Evolutionary conservation across 805 yeast species (phyloP).

Genomic region (Jamesozyma gamospora): DNA sequence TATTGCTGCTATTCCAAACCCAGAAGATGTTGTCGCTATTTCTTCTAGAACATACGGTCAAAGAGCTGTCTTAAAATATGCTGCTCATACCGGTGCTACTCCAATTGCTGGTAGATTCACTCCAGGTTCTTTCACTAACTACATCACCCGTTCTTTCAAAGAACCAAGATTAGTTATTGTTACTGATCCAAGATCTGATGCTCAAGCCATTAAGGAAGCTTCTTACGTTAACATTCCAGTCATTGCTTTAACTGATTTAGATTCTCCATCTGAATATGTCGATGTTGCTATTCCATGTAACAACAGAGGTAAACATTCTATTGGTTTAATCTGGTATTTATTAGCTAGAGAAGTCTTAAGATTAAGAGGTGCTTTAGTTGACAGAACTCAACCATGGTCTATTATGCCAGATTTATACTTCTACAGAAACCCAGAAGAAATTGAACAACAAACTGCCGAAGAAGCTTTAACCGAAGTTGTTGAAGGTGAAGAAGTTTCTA

Average conservation of each 20-base stretch:
- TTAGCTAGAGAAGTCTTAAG: slow-evolving; percentile 98
- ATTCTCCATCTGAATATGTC: slow-evolving; percentile 97
- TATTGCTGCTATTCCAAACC: slow-evolving; percentile 98
- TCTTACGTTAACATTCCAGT: slow-evolving; percentile 99
- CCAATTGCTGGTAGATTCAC: slow-evolving; percentile 99
- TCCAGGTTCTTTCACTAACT: slow-evolving; percentile 99
- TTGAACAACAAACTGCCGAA: slow-evolving; percentile 65
- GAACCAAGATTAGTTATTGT: slow-evolving; percentile 99
- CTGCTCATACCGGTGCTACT: slow-evolving; percentile 99
- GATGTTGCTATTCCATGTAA: slow-evolving; percentile 99
- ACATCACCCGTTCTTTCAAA: slow-evolving; percentile 99
- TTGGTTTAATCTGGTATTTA: slow-evolving; percentile 99
- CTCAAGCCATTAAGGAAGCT: slow-evolving; percentile 99
- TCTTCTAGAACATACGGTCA: slow-evolving; percentile 99
- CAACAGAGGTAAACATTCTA: slow-evolving; percentile 99
- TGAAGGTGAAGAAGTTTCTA: slow-evolving; percentile 52
- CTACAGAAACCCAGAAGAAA: slow-evolving; percentile 99
- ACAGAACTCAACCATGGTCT: slow-evolving; percentile 95
- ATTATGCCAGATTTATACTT: slow-evolving; percentile 99
- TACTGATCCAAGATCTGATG: slow-evolving; percentile 99
- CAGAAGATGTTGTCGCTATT: slow-evolving; percentile 96
- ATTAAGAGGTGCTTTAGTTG: slow-evolving; percentile 94
- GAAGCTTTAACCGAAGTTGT: slow-evolving; percentile 64
- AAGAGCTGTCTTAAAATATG: slow-evolving; percentile 99
- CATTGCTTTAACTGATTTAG: slow-evolving; percentile 97